phyloP scores from a whole-genome alignment of 208 protist species.

The Tritrichomonas foetus region DNA sequence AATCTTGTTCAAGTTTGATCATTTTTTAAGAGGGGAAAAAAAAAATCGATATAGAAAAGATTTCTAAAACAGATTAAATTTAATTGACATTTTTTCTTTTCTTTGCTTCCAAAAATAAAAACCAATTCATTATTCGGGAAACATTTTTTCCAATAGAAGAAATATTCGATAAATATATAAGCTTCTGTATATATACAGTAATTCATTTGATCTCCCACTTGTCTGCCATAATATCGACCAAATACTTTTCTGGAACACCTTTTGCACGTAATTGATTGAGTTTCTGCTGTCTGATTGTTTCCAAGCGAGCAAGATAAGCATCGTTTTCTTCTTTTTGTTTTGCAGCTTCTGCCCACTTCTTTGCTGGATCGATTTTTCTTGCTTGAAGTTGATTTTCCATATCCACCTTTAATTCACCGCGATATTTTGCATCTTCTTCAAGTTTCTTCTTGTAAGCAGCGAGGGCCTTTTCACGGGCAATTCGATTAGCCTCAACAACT shows the following conservation, averaged over 20 bases:
- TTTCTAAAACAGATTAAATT: too few relatives aligned
- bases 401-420: background rate
- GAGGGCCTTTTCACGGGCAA: background rate
- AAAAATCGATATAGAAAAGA: too few relatives aligned
- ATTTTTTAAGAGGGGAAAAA: too few relatives aligned
- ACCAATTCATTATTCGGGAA: too few relatives aligned
- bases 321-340: background rate
- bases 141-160: too few relatives aligned
- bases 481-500: too few relatives aligned
- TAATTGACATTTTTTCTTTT: too few relatives aligned
- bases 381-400: background rate
- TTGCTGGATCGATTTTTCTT: background rate
- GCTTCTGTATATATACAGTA: too few relatives aligned
- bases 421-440: background rate
- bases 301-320: background rate
- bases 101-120: too few relatives aligned
- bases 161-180: too few relatives aligned
- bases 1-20: too few relatives aligned
- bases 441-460: background rate
- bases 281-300: background rate
- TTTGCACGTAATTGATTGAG: background rate
- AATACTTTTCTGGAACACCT: slow-evolving; percentile 34
- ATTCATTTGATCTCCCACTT: background rate
- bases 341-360: background rate
- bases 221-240: background rate